A percentile compares a stretch with the other conserved stretches of the same genome.
These are phyloP conservation scores for Colletotrichum navitas DNA, from an alignment of 2,329 filamentous ascomycete species.

Conservation along the genomic window DNA sequence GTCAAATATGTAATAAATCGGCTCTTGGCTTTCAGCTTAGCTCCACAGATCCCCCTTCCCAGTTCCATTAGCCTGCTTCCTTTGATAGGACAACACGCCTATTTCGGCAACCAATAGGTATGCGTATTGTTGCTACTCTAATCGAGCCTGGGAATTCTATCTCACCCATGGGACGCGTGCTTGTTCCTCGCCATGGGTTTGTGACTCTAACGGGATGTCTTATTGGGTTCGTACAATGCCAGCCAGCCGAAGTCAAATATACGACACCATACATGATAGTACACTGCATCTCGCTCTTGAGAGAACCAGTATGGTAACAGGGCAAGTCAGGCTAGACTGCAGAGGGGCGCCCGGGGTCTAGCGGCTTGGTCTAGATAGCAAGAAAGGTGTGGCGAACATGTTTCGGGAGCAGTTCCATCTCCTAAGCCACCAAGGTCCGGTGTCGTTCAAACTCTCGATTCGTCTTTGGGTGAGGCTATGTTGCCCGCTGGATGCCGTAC, in stretches of 20 bases:
- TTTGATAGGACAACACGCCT: not conserved
- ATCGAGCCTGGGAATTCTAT: not conserved
- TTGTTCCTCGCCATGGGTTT: not conserved
- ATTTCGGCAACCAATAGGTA: not conserved
- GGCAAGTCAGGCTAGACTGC: not conserved
- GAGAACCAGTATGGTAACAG: not conserved
- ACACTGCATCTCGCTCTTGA: not conserved
- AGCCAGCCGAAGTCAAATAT: not conserved
- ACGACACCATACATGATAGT: not conserved
- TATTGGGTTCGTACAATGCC: not conserved
- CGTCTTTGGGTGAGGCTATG: not conserved
- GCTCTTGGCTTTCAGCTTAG: conserved; percentile 11
- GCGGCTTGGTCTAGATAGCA: not conserved
- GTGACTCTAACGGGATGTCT: not conserved
- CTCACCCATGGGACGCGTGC: not conserved
- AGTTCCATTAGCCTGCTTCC: not conserved
- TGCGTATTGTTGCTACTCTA: not conserved
- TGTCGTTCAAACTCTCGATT: not conserved
- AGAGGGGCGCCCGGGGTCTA: not conserved
- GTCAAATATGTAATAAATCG: not conserved
- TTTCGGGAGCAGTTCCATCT: not conserved
- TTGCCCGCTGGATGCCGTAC: not conserved
- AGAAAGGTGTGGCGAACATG: not conserved
- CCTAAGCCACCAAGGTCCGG: not conserved
- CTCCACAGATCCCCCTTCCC: not conserved